Evolutionary conservation across 2,329 filamentous ascomycete genomes (phyloP).

Genomic region (Alternaria brassicicola): DNA sequence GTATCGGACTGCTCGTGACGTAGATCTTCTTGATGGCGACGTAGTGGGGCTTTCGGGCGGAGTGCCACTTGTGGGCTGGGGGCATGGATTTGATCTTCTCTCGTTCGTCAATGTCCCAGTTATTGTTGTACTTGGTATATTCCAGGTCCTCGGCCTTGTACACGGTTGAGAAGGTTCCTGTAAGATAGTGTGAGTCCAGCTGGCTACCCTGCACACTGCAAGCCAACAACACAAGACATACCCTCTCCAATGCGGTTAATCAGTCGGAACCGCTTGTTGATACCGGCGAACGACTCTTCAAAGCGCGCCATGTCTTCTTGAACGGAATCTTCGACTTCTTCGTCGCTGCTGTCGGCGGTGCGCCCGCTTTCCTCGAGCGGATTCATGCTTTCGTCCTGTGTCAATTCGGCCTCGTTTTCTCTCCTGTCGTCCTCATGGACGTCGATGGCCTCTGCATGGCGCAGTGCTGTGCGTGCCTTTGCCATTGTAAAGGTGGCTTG

Average conservation of each 20-base stretch:
- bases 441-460: constrained; percentile 35
- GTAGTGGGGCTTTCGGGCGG: constrained; percentile 66
- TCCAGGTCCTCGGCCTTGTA: constrained; percentile 96
- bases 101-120: constrained; percentile 78
- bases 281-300: constrained; percentile 80
- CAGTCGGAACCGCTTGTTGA: constrained; percentile 81
- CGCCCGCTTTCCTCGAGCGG: constrained; percentile 58
- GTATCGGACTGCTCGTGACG: constrained; percentile 90
- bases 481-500: constrained; percentile 33
- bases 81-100: constrained; percentile 69
- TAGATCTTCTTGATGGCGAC: constrained; percentile 99
- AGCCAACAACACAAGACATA: constrained; percentile 49
- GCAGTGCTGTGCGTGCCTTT: constrained; percentile 37
- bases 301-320: constrained; percentile 87
- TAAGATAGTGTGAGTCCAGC: constrained; percentile 31
- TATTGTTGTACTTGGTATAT: constrained; percentile 82
- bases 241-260: constrained; percentile 98
- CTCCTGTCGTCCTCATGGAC: constrained; percentile 37
- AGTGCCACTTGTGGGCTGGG: constrained; percentile 65
- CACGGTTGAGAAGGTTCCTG: constrained; percentile 96
- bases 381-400: constrained; percentile 56
- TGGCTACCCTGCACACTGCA: constrained; percentile 33
- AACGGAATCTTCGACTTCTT: constrained; percentile 71
- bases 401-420: constrained; percentile 49
- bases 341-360: constrained; percentile 55